Base-by-base conservation (phyloP, 225 moss, liverwort and hornwort species). In the Marchantia paleacea region DNA sequence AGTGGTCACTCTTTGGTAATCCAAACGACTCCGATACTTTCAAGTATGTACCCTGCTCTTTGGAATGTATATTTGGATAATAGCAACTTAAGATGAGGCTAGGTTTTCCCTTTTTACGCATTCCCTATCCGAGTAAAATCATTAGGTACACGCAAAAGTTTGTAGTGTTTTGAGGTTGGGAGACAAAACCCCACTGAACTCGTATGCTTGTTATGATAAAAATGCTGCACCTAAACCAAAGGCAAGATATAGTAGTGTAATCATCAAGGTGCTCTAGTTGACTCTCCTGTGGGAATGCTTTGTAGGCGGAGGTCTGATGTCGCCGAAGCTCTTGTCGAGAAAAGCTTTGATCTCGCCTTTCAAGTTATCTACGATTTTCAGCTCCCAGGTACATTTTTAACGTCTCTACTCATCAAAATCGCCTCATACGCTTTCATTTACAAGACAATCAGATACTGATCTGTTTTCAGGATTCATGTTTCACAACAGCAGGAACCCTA, bases 1-100 rank as follows among this genome's bases (percentile, higher is more conserved):
- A 90, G 82, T 85, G 93, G 84, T 99, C 99, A 4, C 81, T 99
- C n/a, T 99, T 99, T 84, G 99, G 99, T 72, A 95, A 99, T 84
- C 99, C 99, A 12, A 91, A 91, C 72, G 99, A 99, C 82, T 84
- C 91, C 69, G 99, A 99, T 75, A 99, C 99, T 79, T 86, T 84
- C 81, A 95, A 88, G 99, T 95, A 88, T 82, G 85, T 85, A 30
- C 39, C 9, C 47, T 29, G 25, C 71, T 8, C 6, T 9, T 24
- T 52, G 4, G 11, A 11, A 28, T 47, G 47, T 31, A 39, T 2
- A 48, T 20, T 8, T 28, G 66, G 66, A 28, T 29, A 6, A 16
- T 18, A 69, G 48, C 18, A 69, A 39, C 47, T 19, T 2, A 39
- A 39, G 39, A 39, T 39, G 39, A 39, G 39, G 39, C 39, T 39